Evolutionary conservation across 192 early-diverging fungal genomes (phyloP).

Genomic region (Jimgerdemannia flammicorona): DNA sequence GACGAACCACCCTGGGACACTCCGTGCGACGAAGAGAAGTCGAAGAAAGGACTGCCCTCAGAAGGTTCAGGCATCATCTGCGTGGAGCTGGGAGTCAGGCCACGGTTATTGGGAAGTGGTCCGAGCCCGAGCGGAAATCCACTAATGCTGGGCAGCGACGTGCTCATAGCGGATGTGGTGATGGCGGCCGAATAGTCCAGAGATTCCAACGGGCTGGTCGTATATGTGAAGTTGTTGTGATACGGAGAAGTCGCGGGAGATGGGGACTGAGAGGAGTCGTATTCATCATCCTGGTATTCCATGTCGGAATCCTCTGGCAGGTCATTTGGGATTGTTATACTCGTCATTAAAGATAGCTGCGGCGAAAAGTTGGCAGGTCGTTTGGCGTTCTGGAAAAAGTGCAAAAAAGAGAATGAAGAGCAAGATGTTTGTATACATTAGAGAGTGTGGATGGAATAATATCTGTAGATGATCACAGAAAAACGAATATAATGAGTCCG

Average conservation of each 20-base stretch:
- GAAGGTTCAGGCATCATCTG: background rate
- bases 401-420: background rate
- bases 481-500: no score
- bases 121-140: background rate
- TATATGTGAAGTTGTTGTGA: background rate
- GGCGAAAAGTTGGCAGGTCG: slow-evolving; percentile 10
- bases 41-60: background rate
- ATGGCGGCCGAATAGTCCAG: background rate
- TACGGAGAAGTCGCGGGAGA: background rate
- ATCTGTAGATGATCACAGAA: no score
- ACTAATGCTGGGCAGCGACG: background rate
- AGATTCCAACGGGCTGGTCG: background rate
- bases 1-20: background rate
- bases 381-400: slow-evolving; percentile 2
- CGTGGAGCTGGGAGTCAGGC: background rate
- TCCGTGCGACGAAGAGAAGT: background rate
- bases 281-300: slow-evolving; percentile 7
- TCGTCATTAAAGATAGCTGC: slow-evolving; percentile 4
- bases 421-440: no score
- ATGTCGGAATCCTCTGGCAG: slow-evolving; percentile 17
- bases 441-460: no score
- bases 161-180: background rate
- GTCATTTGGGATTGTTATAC: slow-evolving; percentile 16
- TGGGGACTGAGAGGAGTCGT: background rate
- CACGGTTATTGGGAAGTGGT: background rate